phyloP scores from a whole-genome alignment of 768 basidiomycete genomes.

The Amanita phalloides region DNA sequence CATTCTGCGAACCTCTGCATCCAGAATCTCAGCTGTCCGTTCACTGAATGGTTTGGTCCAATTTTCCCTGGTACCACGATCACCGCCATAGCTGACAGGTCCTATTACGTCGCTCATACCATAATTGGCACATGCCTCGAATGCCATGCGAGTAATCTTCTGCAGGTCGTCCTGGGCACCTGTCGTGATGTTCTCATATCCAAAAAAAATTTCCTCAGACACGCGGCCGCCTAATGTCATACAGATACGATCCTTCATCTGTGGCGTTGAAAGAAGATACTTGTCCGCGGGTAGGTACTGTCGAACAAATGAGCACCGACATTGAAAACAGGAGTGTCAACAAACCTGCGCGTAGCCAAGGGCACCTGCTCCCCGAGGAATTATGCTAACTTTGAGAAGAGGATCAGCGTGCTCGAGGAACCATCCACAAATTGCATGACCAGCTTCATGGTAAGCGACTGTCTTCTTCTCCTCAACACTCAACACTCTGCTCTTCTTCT shows the following conservation, averaged over 20 bases:
- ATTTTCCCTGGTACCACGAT: slow-evolving; percentile 69
- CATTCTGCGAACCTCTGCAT: slow-evolving; percentile 90
- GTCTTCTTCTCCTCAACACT: slow-evolving; percentile 97
- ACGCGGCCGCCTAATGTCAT: slow-evolving; percentile 99
- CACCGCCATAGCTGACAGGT: slow-evolving; percentile 93
- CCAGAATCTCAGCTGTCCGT: slow-evolving; percentile 91
- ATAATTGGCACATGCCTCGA: slow-evolving; percentile 90
- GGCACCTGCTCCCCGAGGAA: slow-evolving; percentile 91
- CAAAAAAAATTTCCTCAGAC: slow-evolving; percentile 98
- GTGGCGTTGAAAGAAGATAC: slow-evolving; percentile 90
- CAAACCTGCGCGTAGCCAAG: slow-evolving; percentile 90
- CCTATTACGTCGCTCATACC: slow-evolving; percentile 95
- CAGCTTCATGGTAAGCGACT: slow-evolving; percentile 98
- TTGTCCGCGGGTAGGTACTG: slow-evolving; percentile 93
- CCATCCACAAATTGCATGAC: slow-evolving; percentile 98
- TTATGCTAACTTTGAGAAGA: slow-evolving; percentile 94
- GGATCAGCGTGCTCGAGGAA: slow-evolving; percentile 97
- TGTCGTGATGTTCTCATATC: slow-evolving; percentile 83
- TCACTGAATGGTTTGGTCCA: slow-evolving; percentile 99
- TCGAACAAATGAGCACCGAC: slow-evolving; percentile 7
- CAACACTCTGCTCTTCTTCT: slow-evolving; percentile 89
- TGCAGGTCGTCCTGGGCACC: slow-evolving; percentile 98
- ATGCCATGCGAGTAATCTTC: slow-evolving; percentile 97
- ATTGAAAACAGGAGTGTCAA: neutral
- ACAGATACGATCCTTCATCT: slow-evolving; percentile 92